Evolutionary conservation across 2,329 filamentous ascomycete genomes (phyloP).

Genomic region (Phoma sp.): DNA sequence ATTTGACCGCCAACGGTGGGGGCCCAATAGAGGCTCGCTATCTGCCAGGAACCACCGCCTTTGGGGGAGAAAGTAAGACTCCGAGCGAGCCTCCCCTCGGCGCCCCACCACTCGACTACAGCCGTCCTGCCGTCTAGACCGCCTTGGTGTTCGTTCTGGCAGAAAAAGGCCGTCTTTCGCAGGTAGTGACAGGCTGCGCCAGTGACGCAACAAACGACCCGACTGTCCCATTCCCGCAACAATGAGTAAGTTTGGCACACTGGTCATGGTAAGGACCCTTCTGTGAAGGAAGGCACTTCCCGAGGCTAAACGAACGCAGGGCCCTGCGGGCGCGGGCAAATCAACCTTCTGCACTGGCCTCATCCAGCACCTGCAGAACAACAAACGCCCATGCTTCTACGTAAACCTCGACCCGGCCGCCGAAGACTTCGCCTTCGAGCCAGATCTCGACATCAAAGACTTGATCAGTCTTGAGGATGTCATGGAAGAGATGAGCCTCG

Average conservation of each 20-base stretch:
- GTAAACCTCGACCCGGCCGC: constrained; percentile 98
- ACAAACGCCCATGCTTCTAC: constrained; percentile 93
- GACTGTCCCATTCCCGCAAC: constrained; percentile 32
- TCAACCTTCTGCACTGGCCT: constrained; percentile 94
- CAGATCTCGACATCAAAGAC: constrained; percentile 94
- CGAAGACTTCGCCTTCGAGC: constrained; percentile 87
- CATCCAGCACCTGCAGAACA: constrained; percentile 89
- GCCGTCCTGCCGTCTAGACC: background rate
- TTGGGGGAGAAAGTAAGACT: constrained; percentile 16
- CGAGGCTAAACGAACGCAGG: constrained; percentile 47
- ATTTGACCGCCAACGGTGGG: constrained; percentile 16
- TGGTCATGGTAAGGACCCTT: constrained; percentile 72
- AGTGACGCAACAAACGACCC: constrained; percentile 18
- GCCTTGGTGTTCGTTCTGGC: constrained; percentile 4
- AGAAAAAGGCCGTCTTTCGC: constrained; percentile 11
- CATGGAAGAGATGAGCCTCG: constrained; percentile 91
- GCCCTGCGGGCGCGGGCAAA: constrained; percentile 94
- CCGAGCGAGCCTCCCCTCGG: constrained; percentile 17
- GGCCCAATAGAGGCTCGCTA: constrained; percentile 21
- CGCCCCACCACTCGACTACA: constrained; percentile 7
- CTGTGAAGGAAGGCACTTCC: background rate
- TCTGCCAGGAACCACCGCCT: constrained; percentile 8
- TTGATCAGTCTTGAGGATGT: constrained; percentile 92
- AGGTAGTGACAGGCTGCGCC: background rate
- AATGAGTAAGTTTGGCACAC: constrained; percentile 93